These are phyloP conservation scores for Conticribra weissflogii DNA, from an alignment of 108 stramenopile genomes.

Conservation along the genomic window DNA sequence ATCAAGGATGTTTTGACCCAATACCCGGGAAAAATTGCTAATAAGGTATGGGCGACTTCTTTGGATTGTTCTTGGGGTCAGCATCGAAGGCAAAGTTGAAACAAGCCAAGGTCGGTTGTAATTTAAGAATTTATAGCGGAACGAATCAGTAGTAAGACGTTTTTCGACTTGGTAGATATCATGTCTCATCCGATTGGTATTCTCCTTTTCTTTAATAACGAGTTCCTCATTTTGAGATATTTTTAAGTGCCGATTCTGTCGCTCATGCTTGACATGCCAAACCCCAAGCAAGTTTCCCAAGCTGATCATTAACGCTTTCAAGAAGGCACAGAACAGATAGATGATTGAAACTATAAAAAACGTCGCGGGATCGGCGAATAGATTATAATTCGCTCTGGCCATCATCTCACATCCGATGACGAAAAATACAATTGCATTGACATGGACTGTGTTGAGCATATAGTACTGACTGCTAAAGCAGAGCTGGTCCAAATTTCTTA, in stretches of 20 bases:
- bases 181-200: conserved; percentile 55
- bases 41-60: conserved; percentile 78
- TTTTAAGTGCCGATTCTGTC: conserved; percentile 63
- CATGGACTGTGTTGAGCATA: conserved; percentile 75
- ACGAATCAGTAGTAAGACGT: conserved; percentile 72
- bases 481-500: conserved; percentile 79
- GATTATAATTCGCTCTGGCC: conserved; percentile 69
- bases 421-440: conserved; percentile 78
- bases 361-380: conserved; percentile 78
- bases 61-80: conserved; percentile 78
- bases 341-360: conserved; percentile 50
- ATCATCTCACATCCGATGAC: conserved; percentile 80
- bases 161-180: conserved; percentile 81
- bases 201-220: conserved; percentile 41
- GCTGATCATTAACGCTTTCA: conserved; percentile 49
- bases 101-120: conserved; percentile 87
- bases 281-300: conserved; percentile 62
- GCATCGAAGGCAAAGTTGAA: conserved; percentile 71
- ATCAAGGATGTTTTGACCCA: conserved; percentile 65
- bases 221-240: conserved; percentile 21
- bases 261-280: conserved; percentile 77
- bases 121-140: conserved; percentile 87
- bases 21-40: conserved; percentile 75
- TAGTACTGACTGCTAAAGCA: conserved; percentile 89
- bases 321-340: conserved; percentile 26